Percentiles rank a stretch among this genome's conserved stretches.
phyloP scores from a whole-genome alignment of 257 asterid genomes.

The Nicotiana benthamiana region DNA sequence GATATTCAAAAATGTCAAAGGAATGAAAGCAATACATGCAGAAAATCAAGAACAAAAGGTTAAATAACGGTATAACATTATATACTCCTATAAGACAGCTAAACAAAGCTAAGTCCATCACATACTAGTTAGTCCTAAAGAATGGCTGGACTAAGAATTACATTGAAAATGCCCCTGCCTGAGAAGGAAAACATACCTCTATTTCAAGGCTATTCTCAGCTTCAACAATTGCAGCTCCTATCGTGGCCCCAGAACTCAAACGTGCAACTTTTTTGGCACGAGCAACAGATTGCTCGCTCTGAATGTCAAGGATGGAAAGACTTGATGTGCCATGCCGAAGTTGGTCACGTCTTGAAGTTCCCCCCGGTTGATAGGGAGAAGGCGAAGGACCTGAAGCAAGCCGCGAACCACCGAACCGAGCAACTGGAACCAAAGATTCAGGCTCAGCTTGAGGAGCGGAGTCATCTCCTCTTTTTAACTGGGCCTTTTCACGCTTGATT shows the following conservation, averaged over 20 bases:
- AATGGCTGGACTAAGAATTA: slow-evolving; percentile 26
- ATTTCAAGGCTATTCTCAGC: slow-evolving; percentile 72
- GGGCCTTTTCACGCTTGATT: slow-evolving; percentile 70
- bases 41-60: neutral
- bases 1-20: neutral
- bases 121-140: slow-evolving; percentile 7
- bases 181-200: slow-evolving; percentile 62
- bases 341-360: slow-evolving; percentile 29
- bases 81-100: neutral
- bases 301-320: slow-evolving; percentile 34
- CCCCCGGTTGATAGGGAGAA: slow-evolving; percentile 59
- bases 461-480: slow-evolving; percentile 83
- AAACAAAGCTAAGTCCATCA: slow-evolving; percentile 1
- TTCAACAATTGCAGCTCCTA: slow-evolving; percentile 90
- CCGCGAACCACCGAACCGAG: slow-evolving; percentile 82
- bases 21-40: neutral
- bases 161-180: slow-evolving; percentile 26
- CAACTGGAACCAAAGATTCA: slow-evolving; percentile 69
- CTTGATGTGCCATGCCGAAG: slow-evolving; percentile 46
- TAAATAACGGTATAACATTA: neutral
- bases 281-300: slow-evolving; percentile 21
- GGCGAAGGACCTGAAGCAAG: slow-evolving; percentile 90
- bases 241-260: slow-evolving; percentile 51
- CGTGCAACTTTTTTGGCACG: slow-evolving; percentile 60
- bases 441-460: slow-evolving; percentile 61